Base-by-base conservation (phyloP, 208 protist genomes). In the Novymonas esmeraldas region DNA sequence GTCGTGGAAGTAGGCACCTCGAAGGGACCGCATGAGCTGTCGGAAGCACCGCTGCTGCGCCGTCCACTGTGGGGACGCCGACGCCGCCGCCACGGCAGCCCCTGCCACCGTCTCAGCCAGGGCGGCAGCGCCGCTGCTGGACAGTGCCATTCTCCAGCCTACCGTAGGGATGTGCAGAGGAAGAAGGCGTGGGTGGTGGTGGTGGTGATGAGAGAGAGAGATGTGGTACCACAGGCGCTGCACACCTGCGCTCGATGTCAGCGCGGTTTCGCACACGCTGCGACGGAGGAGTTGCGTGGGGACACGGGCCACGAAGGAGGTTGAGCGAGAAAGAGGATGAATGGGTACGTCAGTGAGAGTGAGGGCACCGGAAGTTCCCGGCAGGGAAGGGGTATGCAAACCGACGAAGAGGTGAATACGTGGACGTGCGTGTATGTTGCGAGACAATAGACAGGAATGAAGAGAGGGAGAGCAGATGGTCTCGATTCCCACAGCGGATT, bases 1-100 rank as follows among this genome's bases (percentile, higher is more conserved):
- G 73, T 97, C 92, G 70, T 94, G 80, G 64, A 90, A 93, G 69
- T 93, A 92, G 11, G 92, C 89, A 0, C 64, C 64, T 3, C 90
- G 90, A 39, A 95, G 76, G 9, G 83, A 75, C 41, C 77, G 79
- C 83, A 95, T 81, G 16, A 95, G 70, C 6, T 80, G 42, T 28
- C 90, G 75, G 39, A 82, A 95, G 67, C 87, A 93, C 16, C 64
- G 68, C 50, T 95, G 90, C 76, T 90, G 85, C 14, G 85, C 81
- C 6, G 72, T 87, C 87, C 90, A 95, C 18, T 29, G 31, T 1
- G 39, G 22, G 14, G 44, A 6, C 20, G 55, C 18, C n/a, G 38
- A 5, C 10, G 54, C 28, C 5, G 59, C 58, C 0, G 48, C 10
- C 0, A 22, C 11, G 0, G 41, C 52, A 0, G 54, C 45, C 0